These are phyloP conservation scores for Eucalyptus leucophloia DNA, from an alignment of 345 rosid species.

Conservation along the genomic window DNA sequence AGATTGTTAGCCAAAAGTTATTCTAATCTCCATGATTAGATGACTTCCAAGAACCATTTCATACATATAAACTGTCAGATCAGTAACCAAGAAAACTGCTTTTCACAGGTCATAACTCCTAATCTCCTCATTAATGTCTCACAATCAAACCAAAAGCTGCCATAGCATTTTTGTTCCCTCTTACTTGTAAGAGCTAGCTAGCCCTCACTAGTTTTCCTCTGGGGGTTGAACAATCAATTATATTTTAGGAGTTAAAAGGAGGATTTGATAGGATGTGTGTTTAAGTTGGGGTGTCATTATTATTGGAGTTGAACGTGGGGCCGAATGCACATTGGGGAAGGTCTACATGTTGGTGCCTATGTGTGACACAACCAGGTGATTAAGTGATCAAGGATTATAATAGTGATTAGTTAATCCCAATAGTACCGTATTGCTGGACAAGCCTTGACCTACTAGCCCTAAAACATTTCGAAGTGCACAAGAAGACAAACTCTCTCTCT, in stretches of 20 bases:
- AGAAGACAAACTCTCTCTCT: not conserved
- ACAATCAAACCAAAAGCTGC: not conserved
- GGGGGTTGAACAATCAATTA: not conserved
- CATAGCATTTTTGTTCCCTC: not conserved
- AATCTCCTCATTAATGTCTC: not conserved
- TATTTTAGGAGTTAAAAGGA: not conserved
- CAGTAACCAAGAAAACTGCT: not conserved
- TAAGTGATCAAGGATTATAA: constrained; percentile 10
- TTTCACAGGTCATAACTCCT: not conserved
- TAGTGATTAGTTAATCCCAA: constrained; percentile 13
- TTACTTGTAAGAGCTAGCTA: not conserved
- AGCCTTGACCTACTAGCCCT: constrained; percentile 19
- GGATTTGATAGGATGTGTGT: not conserved
- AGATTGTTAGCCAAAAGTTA: not conserved
- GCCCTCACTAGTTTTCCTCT: not conserved
- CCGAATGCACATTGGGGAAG: constrained; percentile 15
- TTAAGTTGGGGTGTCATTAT: constrained; percentile 31
- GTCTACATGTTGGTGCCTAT: constrained; percentile 56
- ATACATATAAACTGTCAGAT: not conserved
- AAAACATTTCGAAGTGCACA: not conserved
- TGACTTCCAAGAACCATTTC: not conserved
- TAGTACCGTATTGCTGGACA: constrained; percentile 30
- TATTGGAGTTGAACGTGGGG: constrained; percentile 17
- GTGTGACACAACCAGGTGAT: constrained; percentile 30
- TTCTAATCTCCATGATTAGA: not conserved